Evolutionary conservation across 352 stramenopile genomes (phyloP), one percentile per base, ranked within the genome.

Genomic region (Phytophthora fragariae): DNA sequence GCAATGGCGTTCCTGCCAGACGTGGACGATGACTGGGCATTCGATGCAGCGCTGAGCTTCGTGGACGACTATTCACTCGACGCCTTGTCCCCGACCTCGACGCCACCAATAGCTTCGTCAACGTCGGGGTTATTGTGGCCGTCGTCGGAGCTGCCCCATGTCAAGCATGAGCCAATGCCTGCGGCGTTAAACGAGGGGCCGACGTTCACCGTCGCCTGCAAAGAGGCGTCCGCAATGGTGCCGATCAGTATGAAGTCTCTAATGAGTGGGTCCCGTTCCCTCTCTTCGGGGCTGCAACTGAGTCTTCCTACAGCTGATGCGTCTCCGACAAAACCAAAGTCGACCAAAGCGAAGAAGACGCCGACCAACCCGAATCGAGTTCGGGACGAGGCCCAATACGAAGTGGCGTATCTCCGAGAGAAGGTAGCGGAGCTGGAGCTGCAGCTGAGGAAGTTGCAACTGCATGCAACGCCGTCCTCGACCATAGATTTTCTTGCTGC

Each of bases 381-480:
- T 61, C 73, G 73, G 19, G 65, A 80, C 47, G 73, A 80, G 29
- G 68, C 60, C 17, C 91, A 92, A 60, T 87, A 92, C 47, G 88
- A 94, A 21, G 73, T 87, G 21, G 69, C 66, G 8, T 94, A 92
- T 65, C 58, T 94, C 17, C 88, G 88, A 41, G 72, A 90, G 47
- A 91, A 92, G 63, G 82, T 85, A 17, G 79, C 85, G 1, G 72
- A 72, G 21, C 57, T 92, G 57, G 76, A 90, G 50, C 67, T 71
- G 14, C 88, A 92, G 72, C 62, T 92, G 50, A 73, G 67, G 4
- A 80, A 68, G 15, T 54, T 91, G 31, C 65, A 75, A 33, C 33
- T 75, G 1, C 59, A 57, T 64, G 6, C 66, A 35, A 12, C n/a
- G 31, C 47, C 47, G 19, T 31, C n/a, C 9, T 27, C 9, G 3